Evolutionary conservation across 306 rosid genomes (phyloP).

Genomic region (Medicago lupulina): DNA sequence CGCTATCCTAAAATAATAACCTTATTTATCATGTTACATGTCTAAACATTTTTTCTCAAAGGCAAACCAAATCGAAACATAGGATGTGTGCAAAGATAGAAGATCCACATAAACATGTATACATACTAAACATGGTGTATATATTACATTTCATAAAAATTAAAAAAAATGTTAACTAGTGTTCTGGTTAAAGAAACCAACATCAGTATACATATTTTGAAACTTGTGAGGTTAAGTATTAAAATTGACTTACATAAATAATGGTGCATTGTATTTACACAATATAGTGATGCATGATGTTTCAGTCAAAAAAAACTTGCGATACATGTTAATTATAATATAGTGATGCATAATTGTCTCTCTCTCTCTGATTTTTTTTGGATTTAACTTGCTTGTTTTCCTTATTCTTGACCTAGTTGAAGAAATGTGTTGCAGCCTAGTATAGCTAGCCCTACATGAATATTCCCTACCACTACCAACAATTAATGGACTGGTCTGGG

Average conservation of each 20-base stretch:
- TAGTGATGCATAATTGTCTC: no score
- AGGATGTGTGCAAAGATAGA: no score
- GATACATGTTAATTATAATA: background rate
- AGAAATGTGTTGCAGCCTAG: slow-evolving; percentile 1
- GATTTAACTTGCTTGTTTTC: background rate
- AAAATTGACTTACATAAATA: background rate
- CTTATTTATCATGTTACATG: background rate
- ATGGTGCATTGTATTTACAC: background rate
- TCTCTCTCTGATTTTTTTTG: background rate
- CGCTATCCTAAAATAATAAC: background rate
- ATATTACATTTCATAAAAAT: no score
- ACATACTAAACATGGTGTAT: no score
- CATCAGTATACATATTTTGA: no score
- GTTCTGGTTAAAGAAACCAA: no score
- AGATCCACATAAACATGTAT: no score
- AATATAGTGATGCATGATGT: no score
- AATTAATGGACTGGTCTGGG: background rate
- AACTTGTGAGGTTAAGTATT: no score
- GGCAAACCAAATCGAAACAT: no score
- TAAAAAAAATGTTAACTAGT: no score
- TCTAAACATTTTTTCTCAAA: background rate
- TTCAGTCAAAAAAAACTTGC: background rate
- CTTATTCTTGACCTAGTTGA: slow-evolving; percentile 14
- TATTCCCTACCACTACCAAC: slow-evolving; percentile 40
- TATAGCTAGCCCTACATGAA: slow-evolving; percentile 13